A percentile compares a stretch with the other conserved stretches of the same genome.
phyloP scores from a whole-genome alignment of 306 rosid species.

The Acacia confusa region DNA sequence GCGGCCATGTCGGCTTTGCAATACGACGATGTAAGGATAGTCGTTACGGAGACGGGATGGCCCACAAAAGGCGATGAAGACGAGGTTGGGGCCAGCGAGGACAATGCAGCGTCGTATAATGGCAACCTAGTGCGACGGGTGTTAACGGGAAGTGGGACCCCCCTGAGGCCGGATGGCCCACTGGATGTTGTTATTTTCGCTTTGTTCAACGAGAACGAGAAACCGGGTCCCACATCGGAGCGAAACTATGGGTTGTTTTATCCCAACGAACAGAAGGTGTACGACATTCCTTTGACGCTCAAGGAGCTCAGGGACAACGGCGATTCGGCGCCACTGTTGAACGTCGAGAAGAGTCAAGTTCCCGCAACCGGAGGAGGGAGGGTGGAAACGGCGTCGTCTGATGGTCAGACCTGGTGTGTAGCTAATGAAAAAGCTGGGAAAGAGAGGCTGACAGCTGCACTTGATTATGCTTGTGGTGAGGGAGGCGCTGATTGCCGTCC shows the following conservation, averaged over 20 bases:
- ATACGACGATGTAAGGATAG: constrained; percentile 53
- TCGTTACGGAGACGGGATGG: constrained; percentile 82
- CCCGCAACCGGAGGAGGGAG: neutral
- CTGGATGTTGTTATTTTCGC: constrained; percentile 64
- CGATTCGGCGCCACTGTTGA: neutral
- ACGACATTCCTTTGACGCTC: constrained; percentile 48
- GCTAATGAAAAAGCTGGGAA: constrained; percentile 48
- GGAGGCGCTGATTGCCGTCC: constrained; percentile 85
- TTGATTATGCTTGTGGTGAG: constrained; percentile 80
- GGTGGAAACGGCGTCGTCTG: neutral
- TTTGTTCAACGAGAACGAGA: constrained; percentile 71
- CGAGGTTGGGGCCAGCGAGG: constrained; percentile 57
- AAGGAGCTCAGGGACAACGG: neutral
- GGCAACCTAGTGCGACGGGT: constrained; percentile 67
- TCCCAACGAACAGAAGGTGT: constrained; percentile 62
- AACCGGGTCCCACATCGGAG: constrained; percentile 81
- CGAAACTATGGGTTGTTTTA: constrained; percentile 76
- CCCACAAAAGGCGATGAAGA: constrained; percentile 71
- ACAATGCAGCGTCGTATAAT: constrained; percentile 81
- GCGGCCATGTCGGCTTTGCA: constrained; percentile 75
- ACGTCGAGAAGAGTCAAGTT: too few species aligned
- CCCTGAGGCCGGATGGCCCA: constrained; percentile 48
- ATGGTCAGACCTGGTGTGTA: constrained; percentile 74
- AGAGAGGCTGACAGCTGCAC: constrained; percentile 53
- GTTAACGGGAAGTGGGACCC: constrained; percentile 61